Evolutionary conservation across 78 protist species (phyloP).

Genomic region (slime mould (Dictyostelium discoideum)): dicty_2.7 NC_007089.4:4196001-4196500

Average conservation of each 20-base stretch:
- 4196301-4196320: neutral
- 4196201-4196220: neutral
- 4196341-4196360: neutral
- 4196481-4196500: neutral
- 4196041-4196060: neutral
- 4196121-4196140: neutral
- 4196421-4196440: slow-evolving; percentile 19
- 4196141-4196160: neutral
- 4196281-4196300: too few relatives aligned
- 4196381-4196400: neutral
- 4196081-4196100: neutral
- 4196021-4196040: neutral
- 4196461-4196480: too few relatives aligned
- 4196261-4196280: neutral
- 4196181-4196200: neutral
- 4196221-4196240: neutral
- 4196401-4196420: slow-evolving; percentile 7
- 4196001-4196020: neutral
- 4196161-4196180: neutral
- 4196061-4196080: neutral
- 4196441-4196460: neutral
- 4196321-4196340: neutral
- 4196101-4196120: neutral
- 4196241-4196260: neutral
- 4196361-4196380: neutral